Evolutionary conservation across 331 rosid genomes (phyloP).

Genomic region (Pyrus hybrid): DNA sequence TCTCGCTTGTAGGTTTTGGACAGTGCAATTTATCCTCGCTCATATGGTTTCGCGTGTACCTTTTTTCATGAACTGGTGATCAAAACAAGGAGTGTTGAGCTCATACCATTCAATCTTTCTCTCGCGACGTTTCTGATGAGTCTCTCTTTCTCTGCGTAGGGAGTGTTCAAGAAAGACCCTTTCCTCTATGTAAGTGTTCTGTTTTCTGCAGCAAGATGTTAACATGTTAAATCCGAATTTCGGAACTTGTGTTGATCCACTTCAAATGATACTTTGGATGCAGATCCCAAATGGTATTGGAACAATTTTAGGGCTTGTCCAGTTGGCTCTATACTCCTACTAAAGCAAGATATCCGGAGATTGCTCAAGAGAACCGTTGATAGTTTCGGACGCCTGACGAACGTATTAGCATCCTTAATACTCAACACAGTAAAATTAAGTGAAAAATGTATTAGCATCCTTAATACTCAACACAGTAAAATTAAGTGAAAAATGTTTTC

Average conservation of each 20-base stretch:
- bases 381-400: conserved; percentile 41
- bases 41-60: background rate
- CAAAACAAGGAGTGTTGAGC: conserved; percentile 71
- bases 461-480: background rate
- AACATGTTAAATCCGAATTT: background rate
- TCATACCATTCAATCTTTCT: conserved; percentile 49
- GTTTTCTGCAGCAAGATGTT: background rate
- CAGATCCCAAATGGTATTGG: conserved; percentile 81
- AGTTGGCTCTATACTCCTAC: conserved; percentile 49
- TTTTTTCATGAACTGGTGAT: conserved; percentile 58
- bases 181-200: conserved; percentile 56
- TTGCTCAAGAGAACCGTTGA: conserved; percentile 40
- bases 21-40: background rate
- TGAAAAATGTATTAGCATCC: background rate
- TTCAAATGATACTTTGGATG: background rate
- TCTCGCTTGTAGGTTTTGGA: background rate
- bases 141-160: conserved; percentile 55
- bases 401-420: background rate
- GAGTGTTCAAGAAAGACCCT: conserved; percentile 47
- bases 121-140: conserved; percentile 61
- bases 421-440: background rate
- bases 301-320: conserved; percentile 55
- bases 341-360: conserved; percentile 18
- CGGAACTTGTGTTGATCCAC: background rate
- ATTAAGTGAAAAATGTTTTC: background rate